Evolutionary conservation across 345 rosid species (phyloP), one percentile per base, ranked within the genome.

Genomic region (Ceriops zippeliana): DNA sequence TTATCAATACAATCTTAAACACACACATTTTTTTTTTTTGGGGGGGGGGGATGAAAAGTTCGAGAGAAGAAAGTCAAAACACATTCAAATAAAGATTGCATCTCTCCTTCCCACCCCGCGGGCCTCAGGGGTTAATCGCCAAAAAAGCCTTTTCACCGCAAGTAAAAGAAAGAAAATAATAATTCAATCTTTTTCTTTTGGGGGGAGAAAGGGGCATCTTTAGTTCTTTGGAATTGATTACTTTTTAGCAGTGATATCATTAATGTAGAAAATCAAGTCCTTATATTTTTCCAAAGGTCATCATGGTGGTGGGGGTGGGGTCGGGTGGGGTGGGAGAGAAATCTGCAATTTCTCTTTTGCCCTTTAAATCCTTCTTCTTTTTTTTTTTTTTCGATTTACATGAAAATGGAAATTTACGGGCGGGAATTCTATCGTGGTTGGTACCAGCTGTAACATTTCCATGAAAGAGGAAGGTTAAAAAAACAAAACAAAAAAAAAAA

Each of bases 361-460:
- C 38, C 17, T 69, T 17, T 8, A 34, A 6, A 51, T 0, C 60
- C 34, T 51, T 34, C 52, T 49, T 7, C 10, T 21, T 1, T 0
- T 0, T 24, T 24, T 24, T 24, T 17, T 11, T 6, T 42, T 42
- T 51, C 16, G 34, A n/a, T 21, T 56, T 56, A 5, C 28, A 5
- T 28, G 3, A 17, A 19, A 21, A 4, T n/a, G 2, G 1, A 59
- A 22, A 30, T 61, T 69, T 47, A 20, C 32, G 58, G 52, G 72
- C 58, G 58, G 65, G 72, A 69, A 49, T 59, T 68, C 31, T 46
- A 15, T 21, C n/a, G 9, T 49, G 59, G 63, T 46, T 30, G 64
- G 71, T 38, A 6, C 37, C 49, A 42, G 49, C 49, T 16, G 54
- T 4, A 8, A 19, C 58, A 22, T n/a, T 0, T 42, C 5, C 20